Evolutionary conservation across 495 filamentous ascomycete species (phyloP).

Genomic region (Penicillium herquei): DNA sequence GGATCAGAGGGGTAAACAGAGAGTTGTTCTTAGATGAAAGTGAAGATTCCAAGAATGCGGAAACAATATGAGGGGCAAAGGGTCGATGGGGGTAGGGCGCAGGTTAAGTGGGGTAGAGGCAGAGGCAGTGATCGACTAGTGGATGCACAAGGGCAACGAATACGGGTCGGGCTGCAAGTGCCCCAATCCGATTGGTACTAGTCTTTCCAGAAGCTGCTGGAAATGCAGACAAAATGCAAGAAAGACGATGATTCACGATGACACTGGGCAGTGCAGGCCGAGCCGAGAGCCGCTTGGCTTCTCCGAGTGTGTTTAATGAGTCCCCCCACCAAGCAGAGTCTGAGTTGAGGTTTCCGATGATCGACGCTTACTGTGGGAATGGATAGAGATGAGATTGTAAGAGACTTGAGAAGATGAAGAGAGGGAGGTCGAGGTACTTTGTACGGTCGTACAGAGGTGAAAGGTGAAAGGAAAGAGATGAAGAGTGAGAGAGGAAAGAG

Average conservation of each 20-base stretch:
- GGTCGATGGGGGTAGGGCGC: slow-evolving; percentile 22
- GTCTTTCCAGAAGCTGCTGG: neutral
- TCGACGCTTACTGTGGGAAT: too few relatives aligned
- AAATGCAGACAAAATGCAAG: neutral
- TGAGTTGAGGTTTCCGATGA: too few relatives aligned
- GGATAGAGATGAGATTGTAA: too few relatives aligned
- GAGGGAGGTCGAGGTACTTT: too few relatives aligned
- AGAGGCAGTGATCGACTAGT: slow-evolving; percentile 14
- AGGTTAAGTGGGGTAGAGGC: slow-evolving; percentile 19
- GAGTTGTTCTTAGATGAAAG: neutral
- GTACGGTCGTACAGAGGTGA: too few relatives aligned
- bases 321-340: too few relatives aligned
- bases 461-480: too few relatives aligned
- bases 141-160: neutral
- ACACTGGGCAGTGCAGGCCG: neutral
- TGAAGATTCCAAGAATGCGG: too few relatives aligned
- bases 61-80: slow-evolving; percentile 12
- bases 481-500: too few relatives aligned
- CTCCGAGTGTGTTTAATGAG: too few relatives aligned
- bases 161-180: neutral
- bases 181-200: neutral
- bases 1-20: neutral
- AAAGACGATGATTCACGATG: neutral
- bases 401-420: too few relatives aligned
- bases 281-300: neutral